These are phyloP conservation scores for Lachancea sp. DNA, from an alignment of 805 yeast species.

Conservation along the genomic window DNA sequence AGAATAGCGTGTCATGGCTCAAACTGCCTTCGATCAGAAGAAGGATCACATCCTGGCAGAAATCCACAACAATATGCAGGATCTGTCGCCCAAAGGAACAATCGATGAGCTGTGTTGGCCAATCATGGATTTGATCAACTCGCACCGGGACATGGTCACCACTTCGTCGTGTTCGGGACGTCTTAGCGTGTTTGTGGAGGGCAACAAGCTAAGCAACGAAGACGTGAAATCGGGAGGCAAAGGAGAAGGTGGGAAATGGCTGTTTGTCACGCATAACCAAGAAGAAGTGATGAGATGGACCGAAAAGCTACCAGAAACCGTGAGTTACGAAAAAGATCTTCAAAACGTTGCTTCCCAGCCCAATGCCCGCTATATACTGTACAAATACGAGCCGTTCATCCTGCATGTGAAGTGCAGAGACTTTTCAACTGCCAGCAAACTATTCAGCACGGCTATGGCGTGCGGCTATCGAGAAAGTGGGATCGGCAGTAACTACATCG, in stretches of 20 bases:
- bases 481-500: slow-evolving; percentile 69
- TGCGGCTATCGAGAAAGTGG: slow-evolving; percentile 88
- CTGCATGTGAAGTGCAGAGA: slow-evolving; percentile 76
- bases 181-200: slow-evolving; percentile 76
- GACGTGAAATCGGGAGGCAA: slow-evolving; percentile 61
- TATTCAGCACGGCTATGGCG: slow-evolving; percentile 67
- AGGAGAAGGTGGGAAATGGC: slow-evolving; percentile 81
- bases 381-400: slow-evolving; percentile 80
- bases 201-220: slow-evolving; percentile 40
- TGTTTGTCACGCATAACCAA: slow-evolving; percentile 68
- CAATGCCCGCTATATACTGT: slow-evolving; percentile 52
- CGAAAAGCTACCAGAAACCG: slow-evolving; percentile 23
- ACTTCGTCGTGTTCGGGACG: slow-evolving; percentile 88
- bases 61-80: slow-evolving; percentile 43
- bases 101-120: slow-evolving; percentile 73
- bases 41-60: slow-evolving; percentile 49
- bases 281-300: slow-evolving; percentile 45
- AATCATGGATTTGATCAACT: slow-evolving; percentile 60
- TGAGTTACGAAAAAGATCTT: slow-evolving; percentile 1
- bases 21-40: slow-evolving; percentile 62
- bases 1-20: slow-evolving; percentile 10
- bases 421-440: slow-evolving; percentile 46
- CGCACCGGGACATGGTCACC: slow-evolving; percentile 63
- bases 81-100: slow-evolving; percentile 82
- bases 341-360: slow-evolving; percentile 5